Evolutionary conservation across 371 early-diverging fungal species (phyloP), one percentile per base, ranked within the genome.

Genomic region (Mortierella sp.): DNA sequence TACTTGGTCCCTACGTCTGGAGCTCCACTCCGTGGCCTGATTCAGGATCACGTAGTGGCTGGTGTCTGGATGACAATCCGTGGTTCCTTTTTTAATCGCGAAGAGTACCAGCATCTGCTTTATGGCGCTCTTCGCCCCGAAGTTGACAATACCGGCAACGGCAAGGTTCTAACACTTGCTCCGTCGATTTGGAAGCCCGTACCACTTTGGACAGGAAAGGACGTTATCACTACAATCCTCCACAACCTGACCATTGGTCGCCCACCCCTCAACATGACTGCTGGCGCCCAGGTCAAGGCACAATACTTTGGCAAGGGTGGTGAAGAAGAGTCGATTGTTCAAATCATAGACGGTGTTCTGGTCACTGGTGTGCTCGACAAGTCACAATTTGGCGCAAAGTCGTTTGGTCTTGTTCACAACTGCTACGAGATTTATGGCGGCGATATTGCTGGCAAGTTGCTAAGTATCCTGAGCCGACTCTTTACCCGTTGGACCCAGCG

Each of bases 1-100:
- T 99, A 99, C 85, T 86, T 99, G 56, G 98, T 96, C 8, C 98
- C 99, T 16, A 99, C 99, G 12, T 93, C 94, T 72, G 99, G 99
- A 80, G 90, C 90, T 18, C 99, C 99, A n/a, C 89, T 99, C 46
- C 93, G 99, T 66, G 99, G 99, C 80, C 83, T 99, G 79, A 98
- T 99, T 60, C 99, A 99, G 86, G 99, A 99, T 84, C 99, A 99
- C 80, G 96, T 99, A 26, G 97, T 96, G 47, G 93, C 95, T 26
- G 99, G 98, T 74, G 95, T 98, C 27, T 89, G 93, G 81, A 89
- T 99, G 92, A 93, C 95, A 23, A 83, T 89, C 39, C 93, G 95
- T 55, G 95, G 96, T 79, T 89, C 95, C 0, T 94, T 99, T 85
- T 93, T 98, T 54, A 89, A 87, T 26, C 87, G 90, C 50, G 96